Evolutionary conservation across 768 basidiomycete genomes (phyloP).

Genomic region (Termitomyces sp.): DNA sequence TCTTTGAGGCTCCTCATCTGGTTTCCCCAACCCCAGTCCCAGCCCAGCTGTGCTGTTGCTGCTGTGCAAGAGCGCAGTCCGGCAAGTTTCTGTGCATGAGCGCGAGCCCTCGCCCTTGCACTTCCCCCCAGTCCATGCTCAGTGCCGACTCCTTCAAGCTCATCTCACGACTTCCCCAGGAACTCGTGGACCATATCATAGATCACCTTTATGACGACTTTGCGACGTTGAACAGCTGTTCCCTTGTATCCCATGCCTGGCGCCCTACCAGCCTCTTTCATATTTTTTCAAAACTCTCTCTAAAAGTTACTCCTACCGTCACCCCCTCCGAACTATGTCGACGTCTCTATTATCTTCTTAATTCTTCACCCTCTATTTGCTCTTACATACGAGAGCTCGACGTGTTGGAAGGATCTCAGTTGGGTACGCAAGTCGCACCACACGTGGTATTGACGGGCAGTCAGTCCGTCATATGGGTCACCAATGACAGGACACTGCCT

Average conservation of each 20-base stretch:
- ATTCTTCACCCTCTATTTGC: slow-evolving; percentile 31
- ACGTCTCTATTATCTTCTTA: slow-evolving; percentile 33
- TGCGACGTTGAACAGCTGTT: slow-evolving; percentile 29
- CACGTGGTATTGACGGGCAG: slow-evolving; percentile 21
- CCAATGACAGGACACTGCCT: slow-evolving; percentile 35
- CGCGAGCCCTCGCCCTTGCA: slow-evolving; percentile 8
- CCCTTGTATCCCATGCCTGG: slow-evolving; percentile 39
- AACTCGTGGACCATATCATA: slow-evolving; percentile 47
- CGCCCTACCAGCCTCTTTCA: slow-evolving; percentile 37
- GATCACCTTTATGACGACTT: slow-evolving; percentile 41
- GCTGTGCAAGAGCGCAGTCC: slow-evolving; percentile 14
- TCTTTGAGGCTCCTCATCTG: slow-evolving; percentile 9
- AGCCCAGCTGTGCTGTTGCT: slow-evolving; percentile 12
- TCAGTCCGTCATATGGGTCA: slow-evolving; percentile 37
- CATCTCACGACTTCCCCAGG: slow-evolving; percentile 37
- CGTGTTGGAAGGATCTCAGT: slow-evolving; percentile 37
- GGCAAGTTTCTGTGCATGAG: slow-evolving; percentile 13
- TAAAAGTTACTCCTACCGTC: slow-evolving; percentile 26
- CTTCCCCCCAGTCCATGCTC: slow-evolving; percentile 14
- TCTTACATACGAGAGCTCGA: slow-evolving; percentile 36
- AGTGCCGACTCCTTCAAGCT: slow-evolving; percentile 3
- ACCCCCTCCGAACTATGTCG: slow-evolving; percentile 30
- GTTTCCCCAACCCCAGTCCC: background rate
- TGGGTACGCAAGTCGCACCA: slow-evolving; percentile 24
- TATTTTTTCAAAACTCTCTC: slow-evolving; percentile 38